Evolutionary conservation across 169 alveolate genomes (phyloP), one percentile per base, ranked within the genome.

Genomic region (Eimeria brunetti): DNA sequence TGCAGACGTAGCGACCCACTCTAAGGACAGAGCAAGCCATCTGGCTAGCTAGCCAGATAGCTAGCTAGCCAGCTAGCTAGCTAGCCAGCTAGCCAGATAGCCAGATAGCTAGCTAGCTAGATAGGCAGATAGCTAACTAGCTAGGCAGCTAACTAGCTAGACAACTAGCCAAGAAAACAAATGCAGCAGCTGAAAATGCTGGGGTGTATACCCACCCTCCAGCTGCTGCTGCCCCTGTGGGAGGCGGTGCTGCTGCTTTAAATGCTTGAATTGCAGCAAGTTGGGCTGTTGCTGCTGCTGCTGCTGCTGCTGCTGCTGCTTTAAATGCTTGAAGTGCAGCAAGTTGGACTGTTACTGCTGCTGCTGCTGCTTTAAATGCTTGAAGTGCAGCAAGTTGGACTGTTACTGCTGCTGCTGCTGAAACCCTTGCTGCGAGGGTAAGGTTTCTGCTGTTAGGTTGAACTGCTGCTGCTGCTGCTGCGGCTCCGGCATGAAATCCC

Each of bases 391-490:
- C 76, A 18, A 33, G 36, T n/a, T 11, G 14, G 11, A 8, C 76
- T 67, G 76, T 33, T 78, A 67, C 88, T 46, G 88, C 22, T 44
- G 85, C 85, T 44, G 62, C 85, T 75, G 85, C 85, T 12, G 56
- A 36, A 33, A 18, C 41, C 41, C 67, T 22, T 49, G 67, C 36
- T 78, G 88, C 14, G 38, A 30, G 46, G 49, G 88, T 12, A 41
- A 36, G 58, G 49, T 36, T 8, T 49, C 88, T 78, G 56, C 88
- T 78, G 90, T 89, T 89, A 97, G 99, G 97, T 99, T 99, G 97
- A 99, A 97, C 99, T 99, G 36, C 99, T 99, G 41, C 99, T 99
- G n/a, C 99, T 99, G 51, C 99, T 98, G 98, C 99, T 99, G 98
- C 99, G 99, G 89, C 99, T 97, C 96, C 99, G 99, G 27, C 99